Base-by-base conservation (phyloP, 2,329 filamentous ascomycete genomes). In the Chlorencoelia australis region DNA sequence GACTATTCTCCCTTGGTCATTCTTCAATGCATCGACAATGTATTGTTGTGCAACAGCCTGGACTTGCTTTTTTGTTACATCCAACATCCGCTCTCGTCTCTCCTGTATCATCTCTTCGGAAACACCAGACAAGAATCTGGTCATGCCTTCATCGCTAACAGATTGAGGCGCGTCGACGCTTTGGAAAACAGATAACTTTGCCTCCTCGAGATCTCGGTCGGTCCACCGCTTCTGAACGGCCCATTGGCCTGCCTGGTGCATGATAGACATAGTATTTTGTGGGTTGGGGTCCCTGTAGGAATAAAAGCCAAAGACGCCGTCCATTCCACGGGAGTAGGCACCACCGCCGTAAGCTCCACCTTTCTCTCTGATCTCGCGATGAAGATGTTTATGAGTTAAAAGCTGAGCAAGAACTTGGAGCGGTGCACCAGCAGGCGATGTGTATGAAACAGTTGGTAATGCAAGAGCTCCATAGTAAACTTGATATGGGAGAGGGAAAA, bases 241-340 rank as follows among this genome's bases (percentile, higher is more conserved):
- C 77, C 87, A 95, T 16, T 71, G 66, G 1, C 89, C 91, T 1
- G 86, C 83, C 39, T 81, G 79, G 20, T 72, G 68, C 77, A 95
- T 94, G 42, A 95, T 83, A 38, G 73, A 75, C 47, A 96, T 65
- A 0, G 86, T 89, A 60, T 94, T 95, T 44, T 80, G 69, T 0
- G 91, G 89, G 56, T 96, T 95, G 3, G 91, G 91, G 57, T 98
- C 91, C 34, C 91, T 83, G 68, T 98, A 98, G 29, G 84, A 89
- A 64, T 94, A 95, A 64, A 95, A 93, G 11, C 86, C 86, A 50
- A 98, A 96, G 1, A 94, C 60, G 16, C 88, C 89, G 48, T 85
- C 81, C 6, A 94, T 64, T 0, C 82, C 75, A 16, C 79, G 77
- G 29, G 82, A 80, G 57, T 86, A 89, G 1, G 91, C 89, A 10